These are phyloP conservation scores for Xylariaceae sp. DNA, from an alignment of 2,329 filamentous ascomycete species.

Conservation along the genomic window DNA sequence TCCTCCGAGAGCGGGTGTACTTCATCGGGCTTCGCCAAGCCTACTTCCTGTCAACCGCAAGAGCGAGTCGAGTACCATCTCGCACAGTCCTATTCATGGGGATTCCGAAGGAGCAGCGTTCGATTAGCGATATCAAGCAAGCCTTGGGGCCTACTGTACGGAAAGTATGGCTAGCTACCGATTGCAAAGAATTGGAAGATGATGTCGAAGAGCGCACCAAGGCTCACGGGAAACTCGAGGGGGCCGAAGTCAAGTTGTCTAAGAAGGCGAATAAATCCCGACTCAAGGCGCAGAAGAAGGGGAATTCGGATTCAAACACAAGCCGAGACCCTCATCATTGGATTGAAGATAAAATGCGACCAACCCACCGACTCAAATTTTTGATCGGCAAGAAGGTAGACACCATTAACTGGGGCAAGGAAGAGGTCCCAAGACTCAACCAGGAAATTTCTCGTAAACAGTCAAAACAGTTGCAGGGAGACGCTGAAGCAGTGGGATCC, in stretches of 20 bases:
- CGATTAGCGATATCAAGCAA: neutral
- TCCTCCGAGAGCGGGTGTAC: neutral
- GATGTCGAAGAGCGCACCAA: neutral
- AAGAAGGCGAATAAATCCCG: neutral
- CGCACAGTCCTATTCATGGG: constrained; percentile 1
- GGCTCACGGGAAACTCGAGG: constrained; percentile 1
- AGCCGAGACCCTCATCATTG: neutral
- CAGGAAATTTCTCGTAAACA: neutral
- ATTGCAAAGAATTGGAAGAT: constrained; percentile 1
- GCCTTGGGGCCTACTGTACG: neutral
- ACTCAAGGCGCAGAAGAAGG: constrained; percentile 1
- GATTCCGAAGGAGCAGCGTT: neutral
- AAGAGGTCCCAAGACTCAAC: neutral
- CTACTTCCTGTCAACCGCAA: neutral
- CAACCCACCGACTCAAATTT: neutral
- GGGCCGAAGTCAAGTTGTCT: constrained; percentile 1
- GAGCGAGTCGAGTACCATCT: neutral
- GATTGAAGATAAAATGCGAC: neutral
- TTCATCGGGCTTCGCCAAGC: neutral
- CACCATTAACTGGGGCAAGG: constrained; percentile 1
- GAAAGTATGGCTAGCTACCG: neutral
- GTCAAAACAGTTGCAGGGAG: neutral
- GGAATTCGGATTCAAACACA: neutral
- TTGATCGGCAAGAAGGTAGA: constrained; percentile 1
- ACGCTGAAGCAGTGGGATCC: neutral